phyloP scores from a whole-genome alignment of 176 grass and related monocot species.

The Musa itinerans region DNA sequence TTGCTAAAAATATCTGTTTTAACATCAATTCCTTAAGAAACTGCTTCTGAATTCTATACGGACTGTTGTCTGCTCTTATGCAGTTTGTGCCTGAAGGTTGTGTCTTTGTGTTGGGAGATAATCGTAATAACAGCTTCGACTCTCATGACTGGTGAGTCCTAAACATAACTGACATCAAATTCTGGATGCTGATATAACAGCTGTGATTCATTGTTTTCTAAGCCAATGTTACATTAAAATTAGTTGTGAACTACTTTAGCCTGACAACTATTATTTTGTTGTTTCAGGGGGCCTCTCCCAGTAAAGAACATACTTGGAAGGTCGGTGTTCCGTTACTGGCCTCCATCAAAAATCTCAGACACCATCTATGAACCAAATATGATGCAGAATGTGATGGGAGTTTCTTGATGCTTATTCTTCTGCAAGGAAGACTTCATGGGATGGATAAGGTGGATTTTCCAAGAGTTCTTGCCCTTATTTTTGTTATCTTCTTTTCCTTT shows the following conservation, averaged over 20 bases:
- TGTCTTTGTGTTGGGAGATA: slow-evolving; percentile 91
- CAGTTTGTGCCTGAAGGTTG: slow-evolving; percentile 68
- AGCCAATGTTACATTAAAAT: no score
- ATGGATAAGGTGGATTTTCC: slow-evolving; percentile 11
- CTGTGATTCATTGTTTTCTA: not conserved
- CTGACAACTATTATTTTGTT: slow-evolving; percentile 16
- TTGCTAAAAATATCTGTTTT: not conserved
- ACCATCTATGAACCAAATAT: slow-evolving; percentile 63
- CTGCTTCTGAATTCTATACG: slow-evolving; percentile 9
- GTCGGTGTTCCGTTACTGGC: slow-evolving; percentile 90
- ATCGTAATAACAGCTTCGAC: slow-evolving; percentile 91
- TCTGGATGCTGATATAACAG: not conserved
- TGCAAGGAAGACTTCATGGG: not conserved
- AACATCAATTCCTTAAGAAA: not conserved
- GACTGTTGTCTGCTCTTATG: slow-evolving; percentile 13
- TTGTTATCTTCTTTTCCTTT: no score
- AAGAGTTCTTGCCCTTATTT: not conserved
- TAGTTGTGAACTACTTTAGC: not conserved
- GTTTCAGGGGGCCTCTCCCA: slow-evolving; percentile 74
- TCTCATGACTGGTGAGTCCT: slow-evolving; percentile 86
- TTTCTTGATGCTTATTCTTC: slow-evolving; percentile 28
- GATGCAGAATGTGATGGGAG: slow-evolving; percentile 21
- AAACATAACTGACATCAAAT: not conserved
- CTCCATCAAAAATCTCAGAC: slow-evolving; percentile 81
- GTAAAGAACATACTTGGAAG: slow-evolving; percentile 89